Conservation (phyloP, 1,284 basidiomycete species). For the Gymnopus androsaceus region DNA sequence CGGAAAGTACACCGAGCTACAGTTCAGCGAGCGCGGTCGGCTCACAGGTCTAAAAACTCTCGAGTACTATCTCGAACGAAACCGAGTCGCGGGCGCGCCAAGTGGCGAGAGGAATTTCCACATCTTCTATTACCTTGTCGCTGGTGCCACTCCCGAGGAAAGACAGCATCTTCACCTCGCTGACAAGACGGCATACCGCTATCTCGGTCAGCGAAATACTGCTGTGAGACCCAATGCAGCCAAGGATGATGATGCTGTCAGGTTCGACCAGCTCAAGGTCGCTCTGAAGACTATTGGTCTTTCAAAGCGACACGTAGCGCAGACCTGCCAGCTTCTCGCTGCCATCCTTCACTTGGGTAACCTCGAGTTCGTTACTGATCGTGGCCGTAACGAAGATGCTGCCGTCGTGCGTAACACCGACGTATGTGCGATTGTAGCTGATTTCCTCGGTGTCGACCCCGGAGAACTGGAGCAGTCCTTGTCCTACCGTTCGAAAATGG, state of each 20-base stretch:
- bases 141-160: constrained; percentile 88
- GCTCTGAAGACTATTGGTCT: constrained; percentile 92
- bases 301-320: constrained; percentile 90
- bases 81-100: constrained; percentile 77
- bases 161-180: constrained; percentile 82
- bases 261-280: constrained; percentile 91
- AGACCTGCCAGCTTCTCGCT: constrained; percentile 92
- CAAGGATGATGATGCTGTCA: constrained; percentile 73
- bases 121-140: constrained; percentile 94
- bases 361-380: constrained; percentile 89
- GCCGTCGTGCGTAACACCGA: constrained; percentile 86
- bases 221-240: constrained; percentile 44
- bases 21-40: constrained; percentile 89
- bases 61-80: constrained; percentile 95
- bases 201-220: constrained; percentile 69
- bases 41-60: constrained; percentile 92
- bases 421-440: constrained; percentile 78
- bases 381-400: constrained; percentile 81
- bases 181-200: constrained; percentile 80
- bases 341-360: constrained; percentile 96
- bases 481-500: constrained; percentile 89
- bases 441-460: constrained; percentile 86
- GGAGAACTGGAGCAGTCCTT: constrained; percentile 81
- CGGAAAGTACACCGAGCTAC: constrained; percentile 92
- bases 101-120: constrained; percentile 95